Base-by-base conservation (phyloP, 2,329 filamentous ascomycete genomes). In the Botrytis paeoniae region DNA sequence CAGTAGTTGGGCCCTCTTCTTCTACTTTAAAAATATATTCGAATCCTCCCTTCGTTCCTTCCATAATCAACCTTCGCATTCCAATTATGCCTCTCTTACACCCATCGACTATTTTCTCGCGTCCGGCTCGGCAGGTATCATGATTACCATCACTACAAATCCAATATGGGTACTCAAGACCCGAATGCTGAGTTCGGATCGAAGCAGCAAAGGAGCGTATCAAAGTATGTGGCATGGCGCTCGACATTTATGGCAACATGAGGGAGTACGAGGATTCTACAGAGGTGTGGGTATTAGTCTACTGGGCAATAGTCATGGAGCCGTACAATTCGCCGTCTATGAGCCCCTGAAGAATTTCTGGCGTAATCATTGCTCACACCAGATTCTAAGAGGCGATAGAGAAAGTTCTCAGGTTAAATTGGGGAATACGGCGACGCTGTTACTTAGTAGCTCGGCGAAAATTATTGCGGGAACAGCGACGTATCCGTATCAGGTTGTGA, bases 131-230 rank as follows among this genome's bases (percentile, higher is more conserved):
- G 85, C 87, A 76, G 95, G 95, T 43, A 85, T 92, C 29, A 82
- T 93, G 59, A 97, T 94, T 2, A 92, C 95, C 61, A 84, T 93
- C 43, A 86, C 95, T 76, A 98, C 96, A 43, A 98, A 98, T 81
- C 96, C 96, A 3, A 91, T 99, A 78, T 99, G 96, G 96, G 96
- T 99, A 4, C 90, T 99, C 81, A 98, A 98, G 85, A 98, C 95
- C 14, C 92, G 96, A 75, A 98, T 99, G 94, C 86, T 98, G 37
- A 94, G 94, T 43, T 95, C 93, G 6, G 93, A 96, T 77, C 88
- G 89, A 68, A 86, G 88, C 71, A 87, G 89, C 9, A 88, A 87
- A 2, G 94, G 94, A 22, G 96, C 95, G 1, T 99, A 99, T 82
- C 87, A 89, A 25, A 91, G 89, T 76, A 93, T 98, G 85, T 84